These are phyloP conservation scores for Kentomonas sorsogonicus DNA, from an alignment of 208 protist species.

Conservation along the genomic window DNA sequence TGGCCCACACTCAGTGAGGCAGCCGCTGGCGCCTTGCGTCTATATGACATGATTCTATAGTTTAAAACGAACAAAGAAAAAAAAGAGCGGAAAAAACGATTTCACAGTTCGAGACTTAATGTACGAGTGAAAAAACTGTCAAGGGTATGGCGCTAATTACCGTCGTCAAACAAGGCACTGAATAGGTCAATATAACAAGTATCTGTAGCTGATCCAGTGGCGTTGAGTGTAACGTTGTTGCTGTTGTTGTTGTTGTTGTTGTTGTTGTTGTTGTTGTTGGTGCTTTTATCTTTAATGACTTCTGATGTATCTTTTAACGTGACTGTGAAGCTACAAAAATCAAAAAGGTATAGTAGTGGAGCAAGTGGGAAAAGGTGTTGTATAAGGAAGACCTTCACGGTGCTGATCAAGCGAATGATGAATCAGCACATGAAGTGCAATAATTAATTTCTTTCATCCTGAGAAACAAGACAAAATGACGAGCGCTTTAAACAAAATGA, in stretches of 20 bases:
- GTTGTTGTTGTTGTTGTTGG: background rate
- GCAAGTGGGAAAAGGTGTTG: background rate
- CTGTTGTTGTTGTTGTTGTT: too few species aligned
- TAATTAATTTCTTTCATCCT: background rate
- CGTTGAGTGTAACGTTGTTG: too few species aligned
- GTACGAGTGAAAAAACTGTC: too few species aligned
- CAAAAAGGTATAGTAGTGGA: background rate
- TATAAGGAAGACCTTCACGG: background rate
- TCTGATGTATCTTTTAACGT: background rate
- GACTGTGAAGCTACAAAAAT: background rate
- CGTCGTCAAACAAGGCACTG: too few species aligned
- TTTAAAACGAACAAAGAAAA: background rate
- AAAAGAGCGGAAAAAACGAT: too few species aligned
- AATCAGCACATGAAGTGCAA: background rate
- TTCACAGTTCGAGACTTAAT: too few species aligned
- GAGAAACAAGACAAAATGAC: background rate
- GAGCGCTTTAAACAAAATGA: background rate
- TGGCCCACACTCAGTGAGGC: slow-evolving; percentile 38
- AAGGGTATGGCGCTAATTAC: too few species aligned
- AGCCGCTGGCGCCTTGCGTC: slow-evolving; percentile 46
- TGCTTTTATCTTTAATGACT: background rate
- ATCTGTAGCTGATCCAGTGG: too few species aligned
- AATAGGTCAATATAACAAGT: too few species aligned
- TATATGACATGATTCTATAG: slow-evolving; percentile 42
- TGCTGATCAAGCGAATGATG: background rate